phyloP scores from a whole-genome alignment of 192 early-diverging fungal genomes.

The Coemansia sp. region DNA sequence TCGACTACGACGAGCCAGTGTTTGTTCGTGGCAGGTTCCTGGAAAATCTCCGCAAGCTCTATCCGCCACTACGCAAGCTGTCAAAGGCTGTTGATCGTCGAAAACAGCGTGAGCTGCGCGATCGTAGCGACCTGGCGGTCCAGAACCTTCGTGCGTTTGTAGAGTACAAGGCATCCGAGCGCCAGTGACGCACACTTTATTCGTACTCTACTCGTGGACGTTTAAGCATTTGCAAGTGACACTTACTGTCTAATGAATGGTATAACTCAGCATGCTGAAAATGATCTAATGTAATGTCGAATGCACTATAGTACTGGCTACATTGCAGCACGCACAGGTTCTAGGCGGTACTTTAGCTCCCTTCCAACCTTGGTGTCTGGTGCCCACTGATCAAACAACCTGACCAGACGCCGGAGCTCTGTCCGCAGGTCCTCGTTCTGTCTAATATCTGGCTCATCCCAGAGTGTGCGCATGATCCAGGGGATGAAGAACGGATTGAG shows the following conservation, averaged over 20 bases:
- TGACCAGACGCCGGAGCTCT: conserved; percentile 69
- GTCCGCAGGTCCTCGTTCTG: conserved; percentile 52
- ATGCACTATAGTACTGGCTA: conserved; percentile 20
- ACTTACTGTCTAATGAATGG: neutral
- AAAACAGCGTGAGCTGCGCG: conserved; percentile 66
- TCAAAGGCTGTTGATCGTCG: conserved; percentile 71
- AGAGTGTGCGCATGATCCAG: conserved; percentile 89
- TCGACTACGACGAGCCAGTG: conserved; percentile 82
- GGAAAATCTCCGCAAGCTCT: conserved; percentile 56
- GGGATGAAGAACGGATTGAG: conserved; percentile 91
- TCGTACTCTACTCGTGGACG: neutral
- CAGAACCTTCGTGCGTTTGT: conserved; percentile 84
- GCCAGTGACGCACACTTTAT: no score
- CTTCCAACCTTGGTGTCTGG: conserved; percentile 67
- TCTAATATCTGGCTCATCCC: conserved; percentile 67
- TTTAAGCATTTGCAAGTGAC: no score
- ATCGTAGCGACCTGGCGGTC: conserved; percentile 76
- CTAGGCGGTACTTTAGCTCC: conserved; percentile 90
- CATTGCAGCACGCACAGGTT: conserved; percentile 72
- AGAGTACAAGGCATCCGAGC: conserved; percentile 82
- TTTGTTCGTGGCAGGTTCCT: conserved; percentile 73
- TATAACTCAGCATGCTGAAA: no score
- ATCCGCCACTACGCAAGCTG: conserved; percentile 55
- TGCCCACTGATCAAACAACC: conserved; percentile 79
- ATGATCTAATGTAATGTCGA: neutral